These are phyloP conservation scores for Schrenkiella parvula DNA, from an alignment of 345 rosid genomes.

Conservation along the genomic window DNA sequence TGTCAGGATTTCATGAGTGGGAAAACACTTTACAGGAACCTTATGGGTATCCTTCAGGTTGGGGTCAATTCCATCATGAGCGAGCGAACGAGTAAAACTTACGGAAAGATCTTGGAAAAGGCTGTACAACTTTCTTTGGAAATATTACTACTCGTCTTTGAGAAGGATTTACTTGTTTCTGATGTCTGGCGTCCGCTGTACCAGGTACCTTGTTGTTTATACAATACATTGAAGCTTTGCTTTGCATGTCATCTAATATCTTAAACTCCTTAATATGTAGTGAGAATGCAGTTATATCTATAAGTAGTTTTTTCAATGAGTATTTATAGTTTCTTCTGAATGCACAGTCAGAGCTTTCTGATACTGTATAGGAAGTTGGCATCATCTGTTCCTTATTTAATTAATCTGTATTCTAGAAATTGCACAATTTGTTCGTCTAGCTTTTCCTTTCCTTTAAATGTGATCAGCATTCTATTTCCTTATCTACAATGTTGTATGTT, in stretches of 20 bases:
- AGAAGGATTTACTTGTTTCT: slow-evolving; percentile 71
- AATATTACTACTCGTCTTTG: slow-evolving; percentile 70
- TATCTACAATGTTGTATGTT: not conserved
- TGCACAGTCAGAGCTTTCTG: not conserved
- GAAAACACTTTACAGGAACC: slow-evolving; percentile 76
- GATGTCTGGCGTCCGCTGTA: slow-evolving; percentile 95
- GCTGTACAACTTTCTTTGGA: slow-evolving; percentile 89
- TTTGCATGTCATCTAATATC: not conserved
- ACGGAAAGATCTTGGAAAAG: slow-evolving; percentile 81
- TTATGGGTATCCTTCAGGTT: slow-evolving; percentile 76
- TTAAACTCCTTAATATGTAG: not conserved
- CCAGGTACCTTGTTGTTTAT: slow-evolving; percentile 47
- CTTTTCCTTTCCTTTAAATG: not conserved
- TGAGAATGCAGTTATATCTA: not conserved
- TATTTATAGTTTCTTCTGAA: not conserved
- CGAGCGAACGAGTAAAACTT: slow-evolving; percentile 68
- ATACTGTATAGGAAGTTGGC: not conserved
- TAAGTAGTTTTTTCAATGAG: not conserved
- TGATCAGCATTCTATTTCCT: not conserved
- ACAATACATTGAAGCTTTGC: not conserved
- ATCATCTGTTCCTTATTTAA: slow-evolving; percentile 8
- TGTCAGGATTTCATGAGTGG: slow-evolving; percentile 98
- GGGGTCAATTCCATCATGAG: slow-evolving; percentile 75
- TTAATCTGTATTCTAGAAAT: not conserved
- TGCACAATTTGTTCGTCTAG: not conserved